A percentile compares a stretch with the other conserved stretches of the same genome.
Evolutionary conservation across 768 basidiomycete species (phyloP).

Genomic region (Leccinum longicurvipes): DNA sequence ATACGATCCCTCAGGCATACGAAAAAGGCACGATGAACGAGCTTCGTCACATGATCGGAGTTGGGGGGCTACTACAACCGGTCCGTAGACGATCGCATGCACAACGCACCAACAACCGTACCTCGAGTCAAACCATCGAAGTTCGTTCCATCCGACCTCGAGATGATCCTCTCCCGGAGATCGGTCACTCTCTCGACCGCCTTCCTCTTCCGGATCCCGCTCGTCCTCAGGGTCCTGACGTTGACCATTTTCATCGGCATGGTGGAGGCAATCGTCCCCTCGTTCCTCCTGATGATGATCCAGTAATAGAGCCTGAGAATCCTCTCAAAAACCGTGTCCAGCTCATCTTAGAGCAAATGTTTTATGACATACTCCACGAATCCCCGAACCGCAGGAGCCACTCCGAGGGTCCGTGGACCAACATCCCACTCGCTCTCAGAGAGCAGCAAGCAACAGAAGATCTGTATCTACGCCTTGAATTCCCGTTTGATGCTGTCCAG

Average conservation of each 20-base stretch:
- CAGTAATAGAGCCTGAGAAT: neutral
- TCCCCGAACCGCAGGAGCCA: neutral
- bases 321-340: neutral
- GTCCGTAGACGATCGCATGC: neutral
- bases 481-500: neutral
- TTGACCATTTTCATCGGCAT: neutral
- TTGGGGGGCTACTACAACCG: neutral
- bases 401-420: neutral
- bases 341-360: neutral
- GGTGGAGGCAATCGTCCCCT: neutral
- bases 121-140: neutral
- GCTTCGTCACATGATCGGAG: neutral
- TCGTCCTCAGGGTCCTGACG: slow-evolving; percentile 2
- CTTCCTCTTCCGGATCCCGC: neutral
- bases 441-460: neutral
- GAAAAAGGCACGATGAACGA: neutral
- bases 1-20: neutral
- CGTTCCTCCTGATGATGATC: neutral
- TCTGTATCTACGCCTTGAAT: neutral
- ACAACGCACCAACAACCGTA: neutral
- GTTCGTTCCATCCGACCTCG: neutral
- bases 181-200: neutral
- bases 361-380: neutral
- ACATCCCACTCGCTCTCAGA: neutral
- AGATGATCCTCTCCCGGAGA: neutral